A percentile compares a stretch with the other conserved stretches of the same genome.
phyloP scores from a whole-genome alignment of 2,329 filamentous ascomycete species.

The Xylariaceae sp. region DNA sequence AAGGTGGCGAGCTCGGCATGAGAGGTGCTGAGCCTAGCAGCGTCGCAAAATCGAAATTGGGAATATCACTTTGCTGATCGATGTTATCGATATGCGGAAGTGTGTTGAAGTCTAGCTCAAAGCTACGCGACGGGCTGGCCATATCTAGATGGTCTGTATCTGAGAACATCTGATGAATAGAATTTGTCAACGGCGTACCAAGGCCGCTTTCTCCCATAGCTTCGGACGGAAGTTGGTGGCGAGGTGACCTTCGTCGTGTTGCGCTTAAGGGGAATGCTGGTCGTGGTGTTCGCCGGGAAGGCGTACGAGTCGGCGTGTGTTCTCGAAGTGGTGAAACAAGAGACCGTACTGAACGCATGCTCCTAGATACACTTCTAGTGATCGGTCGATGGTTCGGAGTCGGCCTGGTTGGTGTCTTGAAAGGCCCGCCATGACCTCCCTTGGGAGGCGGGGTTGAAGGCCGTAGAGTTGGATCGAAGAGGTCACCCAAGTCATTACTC shows the following conservation, averaged over 20 bases:
- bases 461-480: constrained; percentile 59
- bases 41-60: constrained; percentile 43
- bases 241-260: constrained; percentile 36
- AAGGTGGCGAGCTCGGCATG: constrained; percentile 46
- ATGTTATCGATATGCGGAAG: constrained; percentile 36
- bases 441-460: constrained; percentile 51
- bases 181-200: constrained; percentile 25
- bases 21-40: constrained; percentile 44
- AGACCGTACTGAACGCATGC: constrained; percentile 45
- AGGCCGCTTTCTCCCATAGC: constrained; percentile 19
- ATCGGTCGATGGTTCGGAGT: constrained; percentile 56
- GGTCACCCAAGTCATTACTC: constrained; percentile 42
- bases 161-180: constrained; percentile 59
- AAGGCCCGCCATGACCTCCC: constrained; percentile 41
- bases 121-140: constrained; percentile 35
- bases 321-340: constrained; percentile 43
- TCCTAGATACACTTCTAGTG: constrained; percentile 56
- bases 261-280: constrained; percentile 19
- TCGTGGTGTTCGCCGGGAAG: constrained; percentile 36
- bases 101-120: constrained; percentile 41
- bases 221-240: constrained; percentile 24
- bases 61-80: constrained; percentile 17
- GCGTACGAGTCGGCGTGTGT: constrained; percentile 45
- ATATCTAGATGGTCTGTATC: constrained; percentile 46
- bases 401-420: constrained; percentile 60